These are phyloP conservation scores for Cairneyella variabilis DNA, from an alignment of 495 filamentous ascomycete genomes.

Conservation along the genomic window DNA sequence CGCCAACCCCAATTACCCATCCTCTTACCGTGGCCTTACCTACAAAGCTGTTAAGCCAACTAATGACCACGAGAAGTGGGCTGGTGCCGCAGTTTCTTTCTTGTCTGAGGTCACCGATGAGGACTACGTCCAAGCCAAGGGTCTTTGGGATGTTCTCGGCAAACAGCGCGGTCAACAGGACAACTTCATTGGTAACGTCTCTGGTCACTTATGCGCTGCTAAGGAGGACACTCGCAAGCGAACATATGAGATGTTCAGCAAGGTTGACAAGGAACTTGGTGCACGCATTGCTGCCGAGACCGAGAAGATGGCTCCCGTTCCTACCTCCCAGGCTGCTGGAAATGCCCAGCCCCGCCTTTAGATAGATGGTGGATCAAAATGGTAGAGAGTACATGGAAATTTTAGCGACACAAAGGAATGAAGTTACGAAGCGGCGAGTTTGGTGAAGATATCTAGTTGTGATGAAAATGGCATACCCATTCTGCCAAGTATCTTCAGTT, in stretches of 20 bases:
- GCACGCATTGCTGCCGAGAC: conserved; percentile 40
- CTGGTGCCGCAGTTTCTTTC: conserved; percentile 37
- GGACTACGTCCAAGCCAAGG: conserved; percentile 63
- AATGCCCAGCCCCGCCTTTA: conserved; percentile 16
- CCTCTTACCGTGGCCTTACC: conserved; percentile 54
- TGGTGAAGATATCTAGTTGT: neutral
- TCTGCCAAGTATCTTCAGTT: too few relatives aligned
- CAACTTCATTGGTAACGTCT: conserved; percentile 61
- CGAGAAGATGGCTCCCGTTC: conserved; percentile 40
- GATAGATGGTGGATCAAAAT: too few relatives aligned
- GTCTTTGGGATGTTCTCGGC: conserved; percentile 64
- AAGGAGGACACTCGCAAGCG: conserved; percentile 52
- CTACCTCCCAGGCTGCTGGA: conserved; percentile 19
- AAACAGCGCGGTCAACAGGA: conserved; percentile 59
- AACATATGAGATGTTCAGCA: conserved; percentile 55
- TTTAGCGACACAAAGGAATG: neutral
- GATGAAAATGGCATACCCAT: neutral
- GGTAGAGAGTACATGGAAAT: neutral
- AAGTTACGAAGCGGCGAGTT: neutral
- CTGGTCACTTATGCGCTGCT: conserved; percentile 50
- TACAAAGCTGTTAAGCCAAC: conserved; percentile 55
- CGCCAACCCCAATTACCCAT: conserved; percentile 65
- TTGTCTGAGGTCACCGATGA: conserved; percentile 45
- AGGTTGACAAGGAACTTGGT: conserved; percentile 43
- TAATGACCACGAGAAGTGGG: conserved; percentile 62